Percentiles rank a stretch among this genome's conserved stretches.
These are phyloP conservation scores for Arctium minus DNA, from an alignment of 129 eudicot species.

Conservation along the genomic window DNA sequence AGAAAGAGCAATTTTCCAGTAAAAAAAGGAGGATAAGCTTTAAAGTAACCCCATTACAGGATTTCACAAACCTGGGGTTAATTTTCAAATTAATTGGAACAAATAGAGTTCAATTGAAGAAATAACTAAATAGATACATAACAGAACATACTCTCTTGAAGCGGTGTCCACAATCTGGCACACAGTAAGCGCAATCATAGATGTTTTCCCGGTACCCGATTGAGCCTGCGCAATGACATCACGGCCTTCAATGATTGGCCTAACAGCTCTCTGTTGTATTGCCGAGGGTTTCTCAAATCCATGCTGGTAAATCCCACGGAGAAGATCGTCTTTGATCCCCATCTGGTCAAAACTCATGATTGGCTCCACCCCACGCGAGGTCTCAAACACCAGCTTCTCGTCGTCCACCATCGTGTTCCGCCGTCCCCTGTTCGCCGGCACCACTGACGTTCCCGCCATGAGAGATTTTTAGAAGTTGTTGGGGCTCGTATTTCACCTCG, in stretches of 20 bases:
- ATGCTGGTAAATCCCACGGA: constrained; percentile 83
- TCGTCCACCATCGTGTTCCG: constrained; percentile 61
- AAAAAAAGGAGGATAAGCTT: background rate
- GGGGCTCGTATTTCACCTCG: background rate
- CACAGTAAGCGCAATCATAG: constrained; percentile 94
- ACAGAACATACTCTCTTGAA: constrained; percentile 62
- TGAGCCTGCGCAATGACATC: constrained; percentile 99
- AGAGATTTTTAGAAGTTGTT: background rate
- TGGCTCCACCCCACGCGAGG: constrained; percentile 81
- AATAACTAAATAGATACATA: background rate
- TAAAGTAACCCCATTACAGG: background rate
- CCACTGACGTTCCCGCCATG: constrained; percentile 48
- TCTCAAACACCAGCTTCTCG: constrained; percentile 76
- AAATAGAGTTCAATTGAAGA: background rate
- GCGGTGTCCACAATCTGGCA: constrained; percentile 86
- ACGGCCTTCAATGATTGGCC: constrained; percentile 82
- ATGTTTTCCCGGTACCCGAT: constrained; percentile 93
- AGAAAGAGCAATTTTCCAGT: background rate
- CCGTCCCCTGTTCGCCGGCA: constrained; percentile 64
- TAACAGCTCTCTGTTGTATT: constrained; percentile 87
- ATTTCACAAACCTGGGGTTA: background rate
- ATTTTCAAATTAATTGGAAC: background rate
- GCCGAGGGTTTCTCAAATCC: constrained; percentile 98
- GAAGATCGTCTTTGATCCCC: constrained; percentile 91
- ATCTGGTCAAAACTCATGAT: constrained; percentile 80